Conservation (phyloP, 257 asterid genomes). For the Scutellaria galericulata region DNA sequence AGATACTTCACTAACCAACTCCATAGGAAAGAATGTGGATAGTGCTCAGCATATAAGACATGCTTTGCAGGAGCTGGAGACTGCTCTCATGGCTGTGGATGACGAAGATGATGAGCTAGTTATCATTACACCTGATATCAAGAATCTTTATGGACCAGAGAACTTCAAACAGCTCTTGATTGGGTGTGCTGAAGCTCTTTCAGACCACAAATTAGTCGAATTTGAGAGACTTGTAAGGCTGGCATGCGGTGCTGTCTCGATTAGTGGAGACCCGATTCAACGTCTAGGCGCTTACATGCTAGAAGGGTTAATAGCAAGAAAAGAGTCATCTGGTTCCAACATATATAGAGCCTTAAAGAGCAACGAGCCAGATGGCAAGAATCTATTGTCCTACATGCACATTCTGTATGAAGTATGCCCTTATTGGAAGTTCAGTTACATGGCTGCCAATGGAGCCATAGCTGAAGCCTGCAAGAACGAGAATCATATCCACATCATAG, state of each 20-base stretch:
- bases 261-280: slow-evolving; percentile 85
- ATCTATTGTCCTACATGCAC: slow-evolving; percentile 74
- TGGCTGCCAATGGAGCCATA: slow-evolving; percentile 97
- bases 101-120: slow-evolving; percentile 47
- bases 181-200: slow-evolving; percentile 73
- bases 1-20: background rate
- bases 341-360: slow-evolving; percentile 73
- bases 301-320: slow-evolving; percentile 80
- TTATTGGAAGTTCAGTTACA: slow-evolving; percentile 82
- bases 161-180: slow-evolving; percentile 65
- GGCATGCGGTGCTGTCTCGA: slow-evolving; percentile 68
- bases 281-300: slow-evolving; percentile 91
- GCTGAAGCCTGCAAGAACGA: slow-evolving; percentile 87
- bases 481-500: slow-evolving; percentile 80
- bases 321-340: slow-evolving; percentile 74
- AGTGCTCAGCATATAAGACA: slow-evolving; percentile 46
- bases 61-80: slow-evolving; percentile 64
- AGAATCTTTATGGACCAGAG: slow-evolving; percentile 41
- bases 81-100: slow-evolving; percentile 72
- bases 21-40: slow-evolving; percentile 41
- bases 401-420: slow-evolving; percentile 79
- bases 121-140: slow-evolving; percentile 34
- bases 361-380: slow-evolving; percentile 71
- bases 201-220: slow-evolving; percentile 48
- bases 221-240: slow-evolving; percentile 55